Evolutionary conservation across 768 basidiomycete genomes (phyloP).

Genomic region (Glaciozyma antarctica): DNA sequence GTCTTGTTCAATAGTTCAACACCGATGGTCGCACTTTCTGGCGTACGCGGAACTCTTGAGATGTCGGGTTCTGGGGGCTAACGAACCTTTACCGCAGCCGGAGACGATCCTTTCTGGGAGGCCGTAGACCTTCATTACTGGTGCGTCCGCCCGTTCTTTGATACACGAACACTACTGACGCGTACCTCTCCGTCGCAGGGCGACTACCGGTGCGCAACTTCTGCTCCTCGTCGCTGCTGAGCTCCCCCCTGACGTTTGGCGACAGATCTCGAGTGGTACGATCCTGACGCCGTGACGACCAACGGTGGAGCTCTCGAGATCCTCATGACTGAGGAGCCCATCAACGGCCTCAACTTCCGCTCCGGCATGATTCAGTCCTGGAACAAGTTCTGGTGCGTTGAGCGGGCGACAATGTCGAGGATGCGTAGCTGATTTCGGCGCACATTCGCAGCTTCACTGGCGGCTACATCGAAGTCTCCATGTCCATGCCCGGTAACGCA

Average conservation of each 20-base stretch:
- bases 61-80: not conserved
- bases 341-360: slow-evolving; percentile 26
- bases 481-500: slow-evolving; percentile 19
- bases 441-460: slow-evolving; percentile 30
- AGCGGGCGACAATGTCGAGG: too few relatives aligned
- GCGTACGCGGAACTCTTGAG: slow-evolving; percentile 37
- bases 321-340: slow-evolving; percentile 21
- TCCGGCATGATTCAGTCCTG: slow-evolving; percentile 34
- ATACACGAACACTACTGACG: not conserved
- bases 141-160: not conserved
- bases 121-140: slow-evolving; percentile 45
- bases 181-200: too few relatives aligned
- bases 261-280: slow-evolving; percentile 40
- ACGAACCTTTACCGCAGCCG: not conserved
- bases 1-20: slow-evolving; percentile 46
- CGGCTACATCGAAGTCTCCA: slow-evolving; percentile 33
- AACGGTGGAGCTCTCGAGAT: slow-evolving; percentile 37
- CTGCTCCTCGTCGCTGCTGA: too few relatives aligned
- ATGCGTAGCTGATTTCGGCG: not conserved
- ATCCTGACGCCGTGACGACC: slow-evolving; percentile 41
- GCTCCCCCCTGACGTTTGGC: slow-evolving; percentile 23
- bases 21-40: slow-evolving; percentile 61
- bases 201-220: too few relatives aligned
- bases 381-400: slow-evolving; percentile 33
- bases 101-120: slow-evolving; percentile 45